These are phyloP conservation scores for Candida silvatica DNA, from an alignment of 805 yeast genomes.

Conservation along the genomic window DNA sequence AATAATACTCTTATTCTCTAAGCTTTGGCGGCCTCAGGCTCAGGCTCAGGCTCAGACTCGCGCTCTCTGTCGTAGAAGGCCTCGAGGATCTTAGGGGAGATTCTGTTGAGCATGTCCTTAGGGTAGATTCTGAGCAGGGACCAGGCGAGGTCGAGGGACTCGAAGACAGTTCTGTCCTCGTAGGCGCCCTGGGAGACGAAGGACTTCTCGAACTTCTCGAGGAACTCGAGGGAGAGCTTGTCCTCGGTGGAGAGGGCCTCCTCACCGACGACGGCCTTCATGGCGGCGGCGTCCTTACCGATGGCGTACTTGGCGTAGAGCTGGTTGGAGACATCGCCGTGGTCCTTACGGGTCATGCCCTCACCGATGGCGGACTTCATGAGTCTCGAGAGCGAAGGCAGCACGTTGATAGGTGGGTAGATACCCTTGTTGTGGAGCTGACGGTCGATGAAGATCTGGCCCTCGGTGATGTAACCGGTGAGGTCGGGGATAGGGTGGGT, in stretches of 20 bases:
- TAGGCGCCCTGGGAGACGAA: conserved; percentile 96
- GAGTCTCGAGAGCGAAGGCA: conserved; percentile 94
- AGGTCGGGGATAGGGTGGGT: conserved; percentile 99
- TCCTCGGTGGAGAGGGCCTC: conserved; percentile 98
- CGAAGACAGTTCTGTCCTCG: conserved; percentile 90
- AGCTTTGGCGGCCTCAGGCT: conserved; percentile 30
- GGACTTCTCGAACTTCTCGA: conserved; percentile 95
- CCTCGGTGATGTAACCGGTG: conserved; percentile 99
- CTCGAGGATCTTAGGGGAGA: conserved; percentile 91
- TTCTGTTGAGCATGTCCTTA: conserved; percentile 96
- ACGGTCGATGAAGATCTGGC: conserved; percentile 96
- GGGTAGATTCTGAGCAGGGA: conserved; percentile 96
- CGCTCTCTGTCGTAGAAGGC: conserved; percentile 93
- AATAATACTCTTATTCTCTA: too few relatives aligned
- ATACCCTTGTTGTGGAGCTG: conserved; percentile 94
- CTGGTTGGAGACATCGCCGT: conserved; percentile 98
- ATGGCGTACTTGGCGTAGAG: conserved; percentile 98
- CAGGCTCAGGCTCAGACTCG: conserved; percentile 37
- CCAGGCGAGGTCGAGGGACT: conserved; percentile 98
- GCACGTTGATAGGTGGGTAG: conserved; percentile 97
- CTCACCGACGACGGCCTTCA: conserved; percentile 99
- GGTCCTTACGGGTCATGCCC: conserved; percentile 99
- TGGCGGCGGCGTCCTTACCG: conserved; percentile 99
- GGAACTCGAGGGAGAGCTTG: conserved; percentile 91
- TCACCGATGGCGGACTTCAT: conserved; percentile 99